Evolutionary conservation across 1,139 yeast genomes (phyloP).

Genomic region (Taphrina populina): DNA sequence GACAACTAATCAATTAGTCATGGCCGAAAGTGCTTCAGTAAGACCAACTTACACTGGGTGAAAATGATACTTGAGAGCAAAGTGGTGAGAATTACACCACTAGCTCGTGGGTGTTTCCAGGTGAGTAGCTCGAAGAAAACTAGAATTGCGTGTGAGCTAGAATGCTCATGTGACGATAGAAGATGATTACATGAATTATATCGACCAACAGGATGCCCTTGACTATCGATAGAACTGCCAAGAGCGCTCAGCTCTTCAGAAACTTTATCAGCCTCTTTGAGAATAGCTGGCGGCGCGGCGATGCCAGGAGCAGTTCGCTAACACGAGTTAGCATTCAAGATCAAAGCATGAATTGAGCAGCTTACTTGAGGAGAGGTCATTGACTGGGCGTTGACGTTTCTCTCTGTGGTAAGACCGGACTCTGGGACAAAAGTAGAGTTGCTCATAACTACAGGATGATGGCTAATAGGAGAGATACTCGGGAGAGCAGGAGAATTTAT

Average conservation of each 20-base stretch:
- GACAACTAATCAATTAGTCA: conserved; percentile 8
- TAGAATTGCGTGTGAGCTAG: background rate
- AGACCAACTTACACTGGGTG: conserved; percentile 16
- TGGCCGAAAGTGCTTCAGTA: background rate
- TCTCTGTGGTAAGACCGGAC: conserved; percentile 24
- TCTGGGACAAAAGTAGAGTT: conserved; percentile 27
- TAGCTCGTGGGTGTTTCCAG: conserved; percentile 36
- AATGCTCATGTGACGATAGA: conserved; percentile 14
- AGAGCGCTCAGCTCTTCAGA: conserved; percentile 19
- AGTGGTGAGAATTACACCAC: conserved; percentile 23
- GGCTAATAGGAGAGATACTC: too few relatives aligned
- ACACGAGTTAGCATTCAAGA: background rate
- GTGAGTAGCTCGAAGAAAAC: conserved; percentile 33
- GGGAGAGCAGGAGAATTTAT: too few relatives aligned
- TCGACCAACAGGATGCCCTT: conserved; percentile 25
- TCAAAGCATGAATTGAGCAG: background rate
- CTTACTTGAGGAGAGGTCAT: conserved; percentile 16
- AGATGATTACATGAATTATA: conserved; percentile 29
- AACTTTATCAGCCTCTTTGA: conserved; percentile 29
- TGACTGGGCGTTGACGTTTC: conserved; percentile 13
- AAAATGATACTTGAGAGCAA: conserved; percentile 22
- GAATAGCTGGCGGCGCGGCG: conserved; percentile 24
- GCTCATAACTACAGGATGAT: conserved; percentile 20
- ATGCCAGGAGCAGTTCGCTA: conserved; percentile 28
- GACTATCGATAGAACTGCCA: conserved; percentile 16